Conservation (phyloP, 805 yeast genomes). For the Kodamaea laetipori region DNA sequence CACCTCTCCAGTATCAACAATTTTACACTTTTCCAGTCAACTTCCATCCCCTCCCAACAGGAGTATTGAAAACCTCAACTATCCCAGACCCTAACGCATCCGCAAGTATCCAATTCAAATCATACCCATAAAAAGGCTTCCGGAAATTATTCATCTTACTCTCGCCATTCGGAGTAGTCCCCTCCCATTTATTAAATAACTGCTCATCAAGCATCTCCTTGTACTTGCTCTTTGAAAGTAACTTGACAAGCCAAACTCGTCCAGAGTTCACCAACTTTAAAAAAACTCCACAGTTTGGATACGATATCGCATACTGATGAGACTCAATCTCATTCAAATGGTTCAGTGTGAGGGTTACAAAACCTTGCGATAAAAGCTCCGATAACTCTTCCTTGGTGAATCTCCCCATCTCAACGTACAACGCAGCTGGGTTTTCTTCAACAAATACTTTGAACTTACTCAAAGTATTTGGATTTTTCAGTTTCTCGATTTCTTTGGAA, state of each 20-base stretch:
- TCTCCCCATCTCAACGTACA: constrained; percentile 28
- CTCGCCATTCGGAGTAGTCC: constrained; percentile 26
- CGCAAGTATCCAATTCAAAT: constrained; percentile 52
- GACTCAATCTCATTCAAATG: constrained; percentile 45
- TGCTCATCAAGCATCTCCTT: constrained; percentile 47
- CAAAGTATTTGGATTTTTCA: constrained; percentile 16
- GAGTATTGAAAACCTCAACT: constrained; percentile 54
- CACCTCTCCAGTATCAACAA: not conserved
- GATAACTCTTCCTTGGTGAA: constrained; percentile 32
- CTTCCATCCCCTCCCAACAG: constrained; percentile 60
- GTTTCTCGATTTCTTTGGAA: constrained; percentile 12
- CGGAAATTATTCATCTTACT: constrained; percentile 41
- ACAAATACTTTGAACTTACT: constrained; percentile 26
- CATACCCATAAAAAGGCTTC: constrained; percentile 53
- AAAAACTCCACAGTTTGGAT: constrained; percentile 54
- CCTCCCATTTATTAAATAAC: constrained; percentile 49
- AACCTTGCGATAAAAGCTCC: constrained; percentile 42
- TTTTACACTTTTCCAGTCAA: constrained; percentile 47
- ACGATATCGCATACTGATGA: constrained; percentile 43
- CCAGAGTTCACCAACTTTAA: constrained; percentile 48
- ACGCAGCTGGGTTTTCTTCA: constrained; percentile 26
- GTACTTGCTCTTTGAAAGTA: constrained; percentile 37
- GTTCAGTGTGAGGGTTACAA: constrained; percentile 47
- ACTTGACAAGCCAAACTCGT: constrained; percentile 45
- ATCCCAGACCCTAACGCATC: constrained; percentile 54